Evolutionary conservation across 1,139 yeast genomes (phyloP), one percentile per base, ranked within the genome.

Genomic region (Blastobotrys apis): DNA sequence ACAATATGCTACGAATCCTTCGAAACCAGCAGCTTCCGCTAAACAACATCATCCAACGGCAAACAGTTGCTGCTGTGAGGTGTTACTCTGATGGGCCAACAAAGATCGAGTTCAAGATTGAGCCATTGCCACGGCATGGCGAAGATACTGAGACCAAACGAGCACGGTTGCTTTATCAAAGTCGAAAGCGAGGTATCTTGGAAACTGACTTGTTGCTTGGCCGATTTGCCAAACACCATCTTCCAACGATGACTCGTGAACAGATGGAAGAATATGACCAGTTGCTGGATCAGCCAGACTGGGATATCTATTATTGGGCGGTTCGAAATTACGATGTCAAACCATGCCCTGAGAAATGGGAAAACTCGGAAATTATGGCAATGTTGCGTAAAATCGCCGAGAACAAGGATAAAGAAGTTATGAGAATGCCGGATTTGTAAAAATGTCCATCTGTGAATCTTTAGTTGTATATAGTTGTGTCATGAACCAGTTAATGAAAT

Each of bases 241-340:
- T 92, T 55, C 65, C 74, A 32, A 57, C 63, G 0, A 76, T 92
- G 72, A 69, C 73, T n/a, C 65, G 71, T 51, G 82, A 72, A 45
- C 84, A 87, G 64, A 69, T 94, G 52, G 83, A 81, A 45, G 97
- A 92, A 65, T 92, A 86, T 64, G 97, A 92, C 60, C 65, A 74
- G 53, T 68, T 92, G 48, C 73, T 92, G 61, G 95, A 94, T 63
- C 95, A 90, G 66, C 78, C 92, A 13, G 99, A 92, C 64, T 94
- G 98, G 98, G 98, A 92, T 63, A 90, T 92, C 52, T 94, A 87
- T 66, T 92, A 92, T 68, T 92, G 98, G 97, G 96, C 95, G 20
- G 87, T 97, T 5, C 76, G 77, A 56, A 86, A 86, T 66, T 84
- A 72, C 58, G 80, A 78, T 31, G 78, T 82, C 20, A 84, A 90